Evolutionary conservation across 129 eudicot genomes (phyloP), one percentile per base, ranked within the genome.

Genomic region (Heracleum sosnowskyi): DNA sequence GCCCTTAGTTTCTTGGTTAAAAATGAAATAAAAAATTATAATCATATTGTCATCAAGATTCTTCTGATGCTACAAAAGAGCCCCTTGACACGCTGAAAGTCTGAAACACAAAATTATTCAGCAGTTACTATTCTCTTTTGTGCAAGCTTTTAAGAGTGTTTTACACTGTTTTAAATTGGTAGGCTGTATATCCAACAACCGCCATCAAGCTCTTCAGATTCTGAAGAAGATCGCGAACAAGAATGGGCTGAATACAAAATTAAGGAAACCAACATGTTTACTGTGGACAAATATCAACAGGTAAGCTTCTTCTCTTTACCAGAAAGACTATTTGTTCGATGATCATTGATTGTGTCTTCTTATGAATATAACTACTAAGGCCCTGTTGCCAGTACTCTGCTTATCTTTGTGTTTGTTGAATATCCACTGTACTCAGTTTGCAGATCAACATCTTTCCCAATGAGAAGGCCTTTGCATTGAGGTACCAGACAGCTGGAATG

Each of bases 401-500:
- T 78, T 34, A 16, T 46, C 47, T 69, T 68, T 80, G 40, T 68
- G 81, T 75, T 80, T 77, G 73, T 80, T 86, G 84, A 88, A 79
- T 81, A 84, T 88, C 86, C 76, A 88, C 80, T 86, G 81, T 78
- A 82, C 85, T 89, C 92, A 89, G 97, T 80, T 82, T 91, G 91
- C 98, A 94, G 97, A 88, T 94, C 80, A 89, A 93, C 68, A 90
- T 94, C 81, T 94, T 94, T 73, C 91, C 97, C 35, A 83, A 83
- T 74, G 90, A 91, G 88, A 94, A 89, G 87, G 98, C 98, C 51
- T 94, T 86, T 86, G 90, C 92, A 41, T 77, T 94, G 78, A 89
- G 98, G 85, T 94, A 94, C 78, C 98, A 94, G 84, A 94, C 97
- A 57, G 98, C 98, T 80, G 98, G 97, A 79, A 94, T 94, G 98